Conservation (phyloP, 1,284 basidiomycete species). For the Rhodotorula mucilaginosa region DNA sequence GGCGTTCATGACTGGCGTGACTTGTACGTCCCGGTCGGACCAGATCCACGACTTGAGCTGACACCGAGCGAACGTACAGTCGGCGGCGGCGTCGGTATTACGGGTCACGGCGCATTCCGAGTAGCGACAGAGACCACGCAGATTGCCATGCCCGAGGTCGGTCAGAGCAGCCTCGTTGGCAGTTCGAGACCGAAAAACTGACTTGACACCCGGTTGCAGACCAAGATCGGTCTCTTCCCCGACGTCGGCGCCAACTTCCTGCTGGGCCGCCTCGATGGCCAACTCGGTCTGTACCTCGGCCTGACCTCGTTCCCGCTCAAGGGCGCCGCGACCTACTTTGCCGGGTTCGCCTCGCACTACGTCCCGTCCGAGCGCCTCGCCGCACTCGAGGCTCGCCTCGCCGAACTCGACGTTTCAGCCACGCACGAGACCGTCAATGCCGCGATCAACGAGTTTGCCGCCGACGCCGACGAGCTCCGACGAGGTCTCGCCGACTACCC, state of each 20-base stretch:
- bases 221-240: conserved; percentile 58
- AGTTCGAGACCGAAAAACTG: background rate
- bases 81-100: conserved; percentile 93
- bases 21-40: conserved; percentile 60
- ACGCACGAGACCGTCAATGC: conserved; percentile 58
- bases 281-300: conserved; percentile 89
- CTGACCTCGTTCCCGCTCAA: conserved; percentile 72
- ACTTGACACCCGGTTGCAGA: conserved; percentile 27
- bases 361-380: conserved; percentile 72
- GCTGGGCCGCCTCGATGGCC: conserved; percentile 83
- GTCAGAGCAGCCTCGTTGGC: background rate
- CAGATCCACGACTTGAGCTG: conserved; percentile 39
- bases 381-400: conserved; percentile 55
- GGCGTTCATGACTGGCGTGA: conserved; percentile 83
- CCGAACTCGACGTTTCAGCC: conserved; percentile 50
- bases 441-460: conserved; percentile 54
- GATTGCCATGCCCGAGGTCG: conserved; percentile 89
- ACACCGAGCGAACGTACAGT: conserved; percentile 56
- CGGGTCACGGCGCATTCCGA: conserved; percentile 82
- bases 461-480: conserved; percentile 66
- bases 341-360: conserved; percentile 85
- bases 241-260: conserved; percentile 92
- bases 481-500: conserved; percentile 51
- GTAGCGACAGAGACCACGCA: conserved; percentile 89
- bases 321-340: conserved; percentile 78